Conservation (phyloP, 2,329 filamentous ascomycete genomes). For the Curvularia sp. region DNA sequence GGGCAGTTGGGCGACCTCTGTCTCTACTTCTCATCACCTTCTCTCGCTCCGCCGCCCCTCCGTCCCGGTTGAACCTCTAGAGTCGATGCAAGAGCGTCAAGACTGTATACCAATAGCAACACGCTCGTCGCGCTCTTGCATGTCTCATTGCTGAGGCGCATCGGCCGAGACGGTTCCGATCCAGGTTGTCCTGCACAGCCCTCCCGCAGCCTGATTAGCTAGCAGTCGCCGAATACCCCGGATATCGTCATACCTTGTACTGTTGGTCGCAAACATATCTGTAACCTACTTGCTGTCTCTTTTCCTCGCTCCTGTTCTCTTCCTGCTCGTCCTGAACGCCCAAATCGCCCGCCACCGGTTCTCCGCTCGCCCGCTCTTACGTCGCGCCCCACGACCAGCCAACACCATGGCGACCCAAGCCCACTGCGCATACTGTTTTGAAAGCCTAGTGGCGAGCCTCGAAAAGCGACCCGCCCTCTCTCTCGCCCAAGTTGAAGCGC, state of each 20-base stretch:
- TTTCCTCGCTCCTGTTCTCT: conserved; percentile 1
- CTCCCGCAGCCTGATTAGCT: conserved; percentile 14
- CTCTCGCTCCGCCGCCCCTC: neutral
- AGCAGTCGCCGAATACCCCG: conserved; percentile 15
- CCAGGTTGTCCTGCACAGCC: conserved; percentile 17
- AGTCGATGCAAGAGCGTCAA: conserved; percentile 37
- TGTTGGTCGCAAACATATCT: neutral
- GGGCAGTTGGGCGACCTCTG: conserved; percentile 27
- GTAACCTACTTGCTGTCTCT: conserved; percentile 2
- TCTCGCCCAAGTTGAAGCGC: conserved; percentile 72
- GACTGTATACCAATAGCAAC: conserved; percentile 13
- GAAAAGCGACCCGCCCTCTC: conserved; percentile 70
- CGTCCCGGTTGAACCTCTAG: conserved; percentile 23
- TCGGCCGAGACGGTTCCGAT: conserved; percentile 16
- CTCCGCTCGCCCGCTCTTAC: neutral
- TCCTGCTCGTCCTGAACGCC: conserved; percentile 1
- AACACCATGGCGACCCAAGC: conserved; percentile 76
- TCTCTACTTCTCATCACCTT: neutral
- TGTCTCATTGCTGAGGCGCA: conserved; percentile 27
- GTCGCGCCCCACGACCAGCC: conserved; percentile 2
- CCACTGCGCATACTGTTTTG: conserved; percentile 95
- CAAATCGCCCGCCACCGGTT: neutral
- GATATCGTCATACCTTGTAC: conserved; percentile 16
- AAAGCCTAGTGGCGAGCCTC: conserved; percentile 78
- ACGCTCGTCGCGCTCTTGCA: conserved; percentile 39